Conservation (phyloP, 2,329 filamentous ascomycete genomes). For the Calonectria multiphialidica region DNA sequence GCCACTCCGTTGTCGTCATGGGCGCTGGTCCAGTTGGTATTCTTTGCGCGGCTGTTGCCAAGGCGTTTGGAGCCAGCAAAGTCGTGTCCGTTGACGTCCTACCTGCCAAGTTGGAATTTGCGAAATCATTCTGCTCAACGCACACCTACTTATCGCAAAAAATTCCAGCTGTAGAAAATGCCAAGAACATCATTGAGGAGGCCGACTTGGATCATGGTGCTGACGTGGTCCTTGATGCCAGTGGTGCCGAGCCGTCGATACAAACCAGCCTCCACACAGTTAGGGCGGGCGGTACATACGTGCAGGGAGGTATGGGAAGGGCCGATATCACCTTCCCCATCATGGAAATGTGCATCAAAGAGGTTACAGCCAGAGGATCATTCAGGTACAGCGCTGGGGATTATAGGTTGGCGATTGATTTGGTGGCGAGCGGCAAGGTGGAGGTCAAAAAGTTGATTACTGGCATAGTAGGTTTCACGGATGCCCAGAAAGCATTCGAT, state of each 20-base stretch:
- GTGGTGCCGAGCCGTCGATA: not conserved
- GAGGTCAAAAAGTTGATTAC: not conserved
- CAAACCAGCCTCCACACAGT: not conserved
- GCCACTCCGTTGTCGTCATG: conserved; percentile 83
- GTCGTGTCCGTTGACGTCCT: conserved; percentile 89
- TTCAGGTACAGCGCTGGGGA: not conserved
- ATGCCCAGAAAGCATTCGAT: not conserved
- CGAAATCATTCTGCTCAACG: conserved; percentile 66
- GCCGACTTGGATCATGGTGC: not conserved
- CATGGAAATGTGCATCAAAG: conserved; percentile 9
- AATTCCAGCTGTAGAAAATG: not conserved
- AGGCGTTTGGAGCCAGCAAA: conserved; percentile 82
- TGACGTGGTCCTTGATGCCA: conserved; percentile 13
- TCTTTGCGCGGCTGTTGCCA: conserved; percentile 72
- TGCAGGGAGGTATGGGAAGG: conserved; percentile 15
- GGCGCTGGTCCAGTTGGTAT: conserved; percentile 77
- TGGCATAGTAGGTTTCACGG: not conserved
- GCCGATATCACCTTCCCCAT: not conserved
- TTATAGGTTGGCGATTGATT: not conserved
- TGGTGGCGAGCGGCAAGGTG: not conserved
- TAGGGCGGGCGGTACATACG: conserved; percentile 3
- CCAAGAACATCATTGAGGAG: not conserved
- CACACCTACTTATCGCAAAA: not conserved
- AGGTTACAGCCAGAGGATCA: not conserved
- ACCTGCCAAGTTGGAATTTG: conserved; percentile 80